Conservation (phyloP, 164 flowering plant species). For the Euptelea pleiosperma region DNA sequence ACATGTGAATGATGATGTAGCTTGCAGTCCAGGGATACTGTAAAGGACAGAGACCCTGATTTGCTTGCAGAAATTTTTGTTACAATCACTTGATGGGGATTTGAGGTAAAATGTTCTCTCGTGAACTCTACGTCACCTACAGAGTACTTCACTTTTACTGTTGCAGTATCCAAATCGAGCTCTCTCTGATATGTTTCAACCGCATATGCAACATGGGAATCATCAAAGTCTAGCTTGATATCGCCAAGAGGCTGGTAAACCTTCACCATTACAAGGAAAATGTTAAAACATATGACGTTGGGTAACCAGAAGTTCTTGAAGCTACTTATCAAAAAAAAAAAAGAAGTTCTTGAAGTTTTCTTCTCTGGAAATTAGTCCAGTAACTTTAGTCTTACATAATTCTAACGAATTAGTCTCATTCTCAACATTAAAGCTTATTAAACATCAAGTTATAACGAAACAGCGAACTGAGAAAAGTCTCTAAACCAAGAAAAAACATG, state of each 20-base stretch:
- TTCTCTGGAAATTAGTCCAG: background rate
- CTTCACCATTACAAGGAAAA: conserved; percentile 38
- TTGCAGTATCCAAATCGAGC: conserved; percentile 85
- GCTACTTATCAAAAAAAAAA: background rate
- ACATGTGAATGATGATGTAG: conserved; percentile 53
- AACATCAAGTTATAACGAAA: no score
- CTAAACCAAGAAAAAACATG: no score
- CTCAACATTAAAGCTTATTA: no score
- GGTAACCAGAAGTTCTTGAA: background rate
- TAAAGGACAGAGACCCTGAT: conserved; percentile 66
- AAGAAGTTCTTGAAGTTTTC: background rate
- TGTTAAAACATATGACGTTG: background rate
- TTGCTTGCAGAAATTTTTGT: conserved; percentile 67
- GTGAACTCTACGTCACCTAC: conserved; percentile 56
- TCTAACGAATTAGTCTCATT: no score
- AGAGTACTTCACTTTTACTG: conserved; percentile 54
- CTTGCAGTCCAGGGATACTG: conserved; percentile 71
- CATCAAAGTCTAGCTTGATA: conserved; percentile 75
- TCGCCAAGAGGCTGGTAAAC: conserved; percentile 92
- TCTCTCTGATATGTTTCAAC: conserved; percentile 64
- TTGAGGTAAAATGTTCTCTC: conserved; percentile 78
- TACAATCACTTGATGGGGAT: conserved; percentile 81
- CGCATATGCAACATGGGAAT: conserved; percentile 46
- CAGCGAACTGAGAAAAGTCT: no score
- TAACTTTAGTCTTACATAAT: no score